A percentile compares a stretch with the other conserved stretches of the same genome.
Conservation (phyloP, 2,329 filamentous ascomycete species). For the Didymella keratinophila region DNA sequence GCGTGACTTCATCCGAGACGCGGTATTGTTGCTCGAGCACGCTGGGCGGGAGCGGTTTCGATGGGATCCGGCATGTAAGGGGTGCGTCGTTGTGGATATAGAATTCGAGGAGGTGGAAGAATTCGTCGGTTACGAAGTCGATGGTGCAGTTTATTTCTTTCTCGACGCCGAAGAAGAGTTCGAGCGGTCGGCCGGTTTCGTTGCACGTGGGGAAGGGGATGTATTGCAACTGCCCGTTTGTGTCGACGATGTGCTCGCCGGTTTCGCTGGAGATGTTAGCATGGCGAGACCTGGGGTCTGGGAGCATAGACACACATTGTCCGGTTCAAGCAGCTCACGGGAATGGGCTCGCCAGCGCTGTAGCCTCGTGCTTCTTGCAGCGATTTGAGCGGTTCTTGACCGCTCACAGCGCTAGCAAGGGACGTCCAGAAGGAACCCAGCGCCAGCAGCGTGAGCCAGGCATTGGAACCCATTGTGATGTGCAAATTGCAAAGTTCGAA, state of each 20-base stretch:
- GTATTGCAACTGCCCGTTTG: slow-evolving; percentile 84
- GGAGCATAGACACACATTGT: slow-evolving; percentile 54
- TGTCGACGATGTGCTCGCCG: slow-evolving; percentile 86
- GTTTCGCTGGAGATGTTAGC: slow-evolving; percentile 69
- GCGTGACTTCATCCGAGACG: slow-evolving; percentile 50
- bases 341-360: slow-evolving; percentile 58
- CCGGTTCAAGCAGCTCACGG: slow-evolving; percentile 61
- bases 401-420: slow-evolving; percentile 51
- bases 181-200: slow-evolving; percentile 82
- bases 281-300: too few relatives aligned
- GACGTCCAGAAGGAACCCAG: slow-evolving; percentile 41
- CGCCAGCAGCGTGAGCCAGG: slow-evolving; percentile 37
- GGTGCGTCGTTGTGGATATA: slow-evolving; percentile 98
- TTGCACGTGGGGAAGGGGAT: slow-evolving; percentile 90
- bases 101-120: slow-evolving; percentile 92
- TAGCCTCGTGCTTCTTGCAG: slow-evolving; percentile 53
- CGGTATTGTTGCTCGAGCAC: slow-evolving; percentile 44
- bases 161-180: slow-evolving; percentile 86
- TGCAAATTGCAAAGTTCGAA: not conserved
- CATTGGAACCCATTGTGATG: slow-evolving; percentile 2
- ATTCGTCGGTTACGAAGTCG: slow-evolving; percentile 75
- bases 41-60: slow-evolving; percentile 67
- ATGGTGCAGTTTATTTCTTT: slow-evolving; percentile 84
- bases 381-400: slow-evolving; percentile 52
- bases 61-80: slow-evolving; percentile 86